Evolutionary conservation across 2,329 filamentous ascomycete genomes (phyloP), one percentile per base, ranked within the genome.

Genomic region (Ceratocystis variospora): DNA sequence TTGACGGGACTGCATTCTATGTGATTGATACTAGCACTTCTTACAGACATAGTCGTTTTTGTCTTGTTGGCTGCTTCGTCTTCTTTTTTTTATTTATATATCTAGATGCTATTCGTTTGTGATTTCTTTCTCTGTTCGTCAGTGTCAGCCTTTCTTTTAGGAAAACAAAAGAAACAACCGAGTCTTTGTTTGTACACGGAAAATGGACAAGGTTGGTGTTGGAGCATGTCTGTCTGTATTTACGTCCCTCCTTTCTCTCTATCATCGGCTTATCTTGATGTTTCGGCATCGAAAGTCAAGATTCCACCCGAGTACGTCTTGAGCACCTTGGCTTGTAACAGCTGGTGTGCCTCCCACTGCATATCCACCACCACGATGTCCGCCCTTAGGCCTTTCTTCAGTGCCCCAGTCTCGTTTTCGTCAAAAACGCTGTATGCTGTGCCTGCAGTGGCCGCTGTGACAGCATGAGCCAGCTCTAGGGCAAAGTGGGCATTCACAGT

Each of bases 371-470:
- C 71, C 3, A 81, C 79, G 65, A 87, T 83, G 69, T 87, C 84
- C 0, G 84, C 84, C 69, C 78, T 75, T 71, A 80, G 75, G 0
- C 83, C 83, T 0, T 72, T 73, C 69, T 77, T 76, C 66, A 87
- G 70, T 63, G 76, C 79, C 0, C 85, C 85, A 0, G 81, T 75
- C 71, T 79, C 76, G 1, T 73, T 71, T 41, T 87, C 84, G 0
- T 80, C 79, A 69, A 84, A 85, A n/a, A 78, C 81, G 15, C 80
- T 82, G 70, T 81, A 82, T 0, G 84, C 83, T 3, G 79, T 79
- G 0, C 84, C 84, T 48, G 75, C 73, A 0, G 82, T 83, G 0
- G 79, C 82, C 7, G 79, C 83, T 1, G 75, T 77, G 1, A 86
- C 73, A 0, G 82, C 80, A 70, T 84, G 79, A 50, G 76, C 79